Percentiles rank a stretch among this genome's conserved stretches.
phyloP scores from a whole-genome alignment of 106 monocot genomes.

The Dendrobium officinale region DNA sequence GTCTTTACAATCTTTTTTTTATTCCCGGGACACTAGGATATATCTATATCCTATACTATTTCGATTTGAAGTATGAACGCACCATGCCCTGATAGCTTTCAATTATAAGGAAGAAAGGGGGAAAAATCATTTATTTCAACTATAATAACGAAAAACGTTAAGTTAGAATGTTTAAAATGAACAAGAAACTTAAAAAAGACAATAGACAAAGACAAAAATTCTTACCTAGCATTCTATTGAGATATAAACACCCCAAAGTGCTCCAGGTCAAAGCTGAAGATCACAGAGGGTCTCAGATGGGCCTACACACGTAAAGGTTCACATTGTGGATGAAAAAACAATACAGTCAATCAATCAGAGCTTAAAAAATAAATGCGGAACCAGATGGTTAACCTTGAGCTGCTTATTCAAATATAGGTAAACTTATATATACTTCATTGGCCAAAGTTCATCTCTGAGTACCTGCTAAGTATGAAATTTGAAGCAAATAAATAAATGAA shows the following conservation, averaged over 20 bases:
- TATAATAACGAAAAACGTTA: not conserved
- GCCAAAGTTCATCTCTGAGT: slow-evolving; percentile 83
- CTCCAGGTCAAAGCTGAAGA: slow-evolving; percentile 37
- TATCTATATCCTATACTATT: not conserved
- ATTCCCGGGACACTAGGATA: not conserved
- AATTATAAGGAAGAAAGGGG: not conserved
- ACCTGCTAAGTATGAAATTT: slow-evolving; percentile 27
- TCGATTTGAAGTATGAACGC: not conserved
- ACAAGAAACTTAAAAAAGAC: not conserved
- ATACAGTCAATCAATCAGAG: not conserved
- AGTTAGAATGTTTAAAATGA: not conserved
- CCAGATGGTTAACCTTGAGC: slow-evolving; percentile 27
- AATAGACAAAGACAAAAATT: not conserved
- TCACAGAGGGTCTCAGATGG: slow-evolving; percentile 25
- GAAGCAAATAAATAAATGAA: not conserved
- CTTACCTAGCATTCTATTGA: slow-evolving; percentile 32
- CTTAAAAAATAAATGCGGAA: not conserved
- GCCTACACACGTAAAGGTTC: slow-evolving; percentile 21
- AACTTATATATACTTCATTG: slow-evolving; percentile 44
- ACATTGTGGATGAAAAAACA: not conserved
- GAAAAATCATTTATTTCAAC: not conserved
- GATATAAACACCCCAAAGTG: slow-evolving; percentile 37
- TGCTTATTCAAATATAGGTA: slow-evolving; percentile 36
- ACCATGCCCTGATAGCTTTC: not conserved
- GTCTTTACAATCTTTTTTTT: not conserved